Evolutionary conservation across 2,329 filamentous ascomycete species (phyloP).

Genomic region (Aspergillus felis): DNA sequence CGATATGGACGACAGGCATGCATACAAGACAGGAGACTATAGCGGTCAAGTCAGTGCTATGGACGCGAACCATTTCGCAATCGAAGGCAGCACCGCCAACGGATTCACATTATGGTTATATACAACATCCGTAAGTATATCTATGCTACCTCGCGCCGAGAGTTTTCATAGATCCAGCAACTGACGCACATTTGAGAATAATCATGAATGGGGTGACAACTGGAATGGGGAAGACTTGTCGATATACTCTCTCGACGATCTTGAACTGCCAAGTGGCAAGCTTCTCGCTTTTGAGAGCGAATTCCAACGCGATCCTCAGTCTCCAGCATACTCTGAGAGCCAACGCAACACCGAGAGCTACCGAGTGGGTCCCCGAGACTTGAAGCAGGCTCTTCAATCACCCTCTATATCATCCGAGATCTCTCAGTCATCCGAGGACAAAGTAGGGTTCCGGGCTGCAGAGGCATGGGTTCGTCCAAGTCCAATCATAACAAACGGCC

Average conservation of each 20-base stretch:
- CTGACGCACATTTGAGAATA: conserved; percentile 56
- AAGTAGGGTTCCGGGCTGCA: conserved; percentile 76
- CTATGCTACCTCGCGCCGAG: neutral
- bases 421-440: conserved; percentile 56
- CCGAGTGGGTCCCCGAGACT: conserved; percentile 68
- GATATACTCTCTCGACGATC: conserved; percentile 82
- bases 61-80: conserved; percentile 91
- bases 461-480: conserved; percentile 89
- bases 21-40: conserved; percentile 94
- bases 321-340: conserved; percentile 54
- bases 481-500: conserved; percentile 70
- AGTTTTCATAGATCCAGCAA: neutral
- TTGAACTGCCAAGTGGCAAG: conserved; percentile 45
- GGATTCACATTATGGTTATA: conserved; percentile 92
- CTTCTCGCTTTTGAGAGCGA: conserved; percentile 31
- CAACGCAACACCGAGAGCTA: conserved; percentile 39
- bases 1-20: conserved; percentile 96
- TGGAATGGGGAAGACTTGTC: conserved; percentile 99
- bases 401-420: conserved; percentile 55
- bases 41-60: conserved; percentile 86
- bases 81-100: conserved; percentile 78
- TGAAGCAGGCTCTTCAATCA: conserved; percentile 64
- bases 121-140: conserved; percentile 55
- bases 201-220: conserved; percentile 82
- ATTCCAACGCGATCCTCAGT: conserved; percentile 40